A percentile compares a stretch with the other conserved stretches of the same genome.
phyloP scores from a whole-genome alignment of 202 grass and related monocot genomes.

The Zoysia matrella region DNA sequence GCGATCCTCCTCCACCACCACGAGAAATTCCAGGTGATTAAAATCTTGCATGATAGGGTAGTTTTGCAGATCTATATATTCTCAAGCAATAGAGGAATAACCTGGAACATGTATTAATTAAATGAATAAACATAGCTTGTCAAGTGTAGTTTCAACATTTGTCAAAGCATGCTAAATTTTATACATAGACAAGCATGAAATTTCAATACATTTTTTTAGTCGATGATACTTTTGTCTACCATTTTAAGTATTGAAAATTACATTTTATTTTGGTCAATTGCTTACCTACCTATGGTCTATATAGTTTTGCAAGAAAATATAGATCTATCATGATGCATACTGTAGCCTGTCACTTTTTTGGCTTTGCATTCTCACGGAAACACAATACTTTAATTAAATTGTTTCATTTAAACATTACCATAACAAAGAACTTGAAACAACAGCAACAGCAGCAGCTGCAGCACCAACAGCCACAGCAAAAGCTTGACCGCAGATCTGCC shows the following conservation, averaged over 20 bases:
- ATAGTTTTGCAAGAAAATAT: constrained; percentile 14
- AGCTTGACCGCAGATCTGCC: constrained; percentile 82
- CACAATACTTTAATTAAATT: constrained; percentile 41
- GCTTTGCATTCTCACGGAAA: constrained; percentile 40
- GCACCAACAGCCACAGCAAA: constrained; percentile 64
- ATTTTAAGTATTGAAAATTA: constrained; percentile 12
- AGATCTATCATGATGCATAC: neutral
- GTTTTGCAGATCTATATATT: neutral
- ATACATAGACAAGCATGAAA: neutral
- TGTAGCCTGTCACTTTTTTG: constrained; percentile 41
- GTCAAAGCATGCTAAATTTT: neutral
- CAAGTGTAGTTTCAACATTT: constrained; percentile 7
- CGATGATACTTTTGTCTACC: neutral
- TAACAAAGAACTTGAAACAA: constrained; percentile 49
- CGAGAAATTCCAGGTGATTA: constrained; percentile 76
- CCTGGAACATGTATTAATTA: neutral
- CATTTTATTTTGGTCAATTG: constrained; percentile 22
- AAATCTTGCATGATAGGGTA: neutral
- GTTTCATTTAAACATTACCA: constrained; percentile 50
- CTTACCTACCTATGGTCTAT: neutral
- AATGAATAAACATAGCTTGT: neutral
- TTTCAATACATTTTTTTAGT: neutral
- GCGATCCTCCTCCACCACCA: constrained; percentile 75
- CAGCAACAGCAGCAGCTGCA: constrained; percentile 45
- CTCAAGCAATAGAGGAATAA: neutral